Percentiles rank a stretch among this genome's conserved stretches.
phyloP scores from a whole-genome alignment of 208 protist genomes.

The Herpetomonas samuelpessoai region DNA sequence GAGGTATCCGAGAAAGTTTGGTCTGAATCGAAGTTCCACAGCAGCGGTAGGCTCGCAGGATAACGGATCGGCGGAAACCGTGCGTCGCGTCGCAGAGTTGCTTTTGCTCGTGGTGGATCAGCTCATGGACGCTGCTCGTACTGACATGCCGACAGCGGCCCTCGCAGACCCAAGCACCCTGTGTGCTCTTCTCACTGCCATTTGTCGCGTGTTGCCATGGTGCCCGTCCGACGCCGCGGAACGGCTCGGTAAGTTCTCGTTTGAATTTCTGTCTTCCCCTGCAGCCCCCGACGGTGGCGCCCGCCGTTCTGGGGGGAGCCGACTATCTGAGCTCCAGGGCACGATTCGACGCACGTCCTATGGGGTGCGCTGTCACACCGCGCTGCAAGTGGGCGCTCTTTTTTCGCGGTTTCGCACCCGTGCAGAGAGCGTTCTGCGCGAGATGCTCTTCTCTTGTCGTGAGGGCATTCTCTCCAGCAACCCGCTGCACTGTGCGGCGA shows the following conservation, averaged over 20 bases:
- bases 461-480: constrained; percentile 52
- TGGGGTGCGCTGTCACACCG: constrained; percentile 49
- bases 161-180: constrained; percentile 20
- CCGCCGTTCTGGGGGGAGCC: no score
- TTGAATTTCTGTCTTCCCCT: constrained; percentile 41
- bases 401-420: constrained; percentile 45
- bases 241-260: constrained; percentile 59
- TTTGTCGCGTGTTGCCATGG: constrained; percentile 31
- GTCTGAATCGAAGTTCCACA: no score
- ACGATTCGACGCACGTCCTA: constrained; percentile 15
- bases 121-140: constrained; percentile 18
- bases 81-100: not conserved
- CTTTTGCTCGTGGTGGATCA: constrained; percentile 12
- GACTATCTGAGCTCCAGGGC: no score
- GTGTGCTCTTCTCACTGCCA: constrained; percentile 31
- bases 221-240: constrained; percentile 45
- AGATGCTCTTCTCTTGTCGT: constrained; percentile 46
- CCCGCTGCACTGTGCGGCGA: constrained; percentile 45
- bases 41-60: no score
- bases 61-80: not conserved
- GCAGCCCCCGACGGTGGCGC: not conserved
- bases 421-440: constrained; percentile 41
- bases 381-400: constrained; percentile 41
- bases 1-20: no score
- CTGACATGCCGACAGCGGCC: constrained; percentile 19